Base-by-base conservation (phyloP, 495 filamentous ascomycete genomes). In the Pyrenula aspistea region DNA sequence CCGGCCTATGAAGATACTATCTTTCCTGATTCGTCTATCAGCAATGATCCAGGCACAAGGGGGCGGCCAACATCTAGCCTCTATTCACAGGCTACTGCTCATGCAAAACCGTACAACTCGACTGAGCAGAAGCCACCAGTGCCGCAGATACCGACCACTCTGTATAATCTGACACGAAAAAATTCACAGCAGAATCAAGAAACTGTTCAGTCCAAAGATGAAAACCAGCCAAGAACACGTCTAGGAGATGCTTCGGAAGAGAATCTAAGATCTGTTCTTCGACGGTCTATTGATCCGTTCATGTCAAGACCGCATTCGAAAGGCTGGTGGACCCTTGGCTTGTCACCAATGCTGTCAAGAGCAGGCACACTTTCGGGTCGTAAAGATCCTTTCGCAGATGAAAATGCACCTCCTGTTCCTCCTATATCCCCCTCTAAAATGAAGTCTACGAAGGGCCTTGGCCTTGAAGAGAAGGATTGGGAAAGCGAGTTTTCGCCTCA, bases 251-350 rank as follows among this genome's bases (percentile, higher is more conserved):
- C 66, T 57, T 57, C 66, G 61, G 53, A 59, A 67, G 25, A 76
- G 65, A 59, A 67, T 70, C 51, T 74, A 68, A 49, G 56, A 57
- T 53, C 59, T 49, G 59, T 63, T 15, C 42, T 65, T 11, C 62
- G 60, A 36, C 42, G 56, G 2, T 55, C 48, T 36, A 77, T 73
- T 11, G 67, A 78, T 47, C 15, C 31, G 15, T 42, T 42, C 31
- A 63, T 69, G 3, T 79, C 78, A 47, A 77, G 81, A 50, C 76
- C 78, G 11, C 72, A 78, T 36, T 89, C 88, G 2, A 77, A 81
- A 36, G 89, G 89, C 11, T 96, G 91, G 91, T 96, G 91, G 91
- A 91, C 88, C 58, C 78, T 86, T 57, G 78, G 95, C 49, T 84
- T 84, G 1, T 90, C 89, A 1, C 91, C 91, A 0, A 85, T 95